Percentiles rank a stretch among this genome's conserved stretches.
Conservation (phyloP, 306 rosid species). For the Hippophae tibetana region DNA sequence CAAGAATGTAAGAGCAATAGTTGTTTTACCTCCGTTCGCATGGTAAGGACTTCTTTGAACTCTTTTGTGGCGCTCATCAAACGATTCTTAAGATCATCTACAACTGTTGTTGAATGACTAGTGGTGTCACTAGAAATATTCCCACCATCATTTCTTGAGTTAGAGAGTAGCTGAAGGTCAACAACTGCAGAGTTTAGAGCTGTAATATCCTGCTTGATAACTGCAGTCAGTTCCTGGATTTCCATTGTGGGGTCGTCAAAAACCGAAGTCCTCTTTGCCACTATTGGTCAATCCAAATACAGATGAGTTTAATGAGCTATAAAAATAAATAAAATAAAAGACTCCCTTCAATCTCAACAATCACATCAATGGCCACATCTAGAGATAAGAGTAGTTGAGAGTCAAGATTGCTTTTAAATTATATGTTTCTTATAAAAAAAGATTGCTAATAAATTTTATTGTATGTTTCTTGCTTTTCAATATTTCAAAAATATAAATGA, state of each 20-base stretch:
- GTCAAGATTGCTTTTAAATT: too few relatives aligned
- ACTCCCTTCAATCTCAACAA: background rate
- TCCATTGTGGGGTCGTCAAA: slow-evolving; percentile 88
- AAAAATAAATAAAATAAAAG: too few relatives aligned
- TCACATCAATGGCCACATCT: background rate
- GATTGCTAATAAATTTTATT: too few relatives aligned
- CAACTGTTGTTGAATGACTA: slow-evolving; percentile 86
- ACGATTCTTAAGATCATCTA: slow-evolving; percentile 85
- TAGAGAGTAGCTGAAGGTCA: slow-evolving; percentile 65
- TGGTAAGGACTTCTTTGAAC: slow-evolving; percentile 92
- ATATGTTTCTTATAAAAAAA: too few relatives aligned
- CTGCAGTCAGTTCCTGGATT: slow-evolving; percentile 83
- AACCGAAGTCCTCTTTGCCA: slow-evolving; percentile 92
- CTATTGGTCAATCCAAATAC: slow-evolving; percentile 27
- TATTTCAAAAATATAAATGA: too few relatives aligned
- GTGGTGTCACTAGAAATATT: slow-evolving; percentile 73
- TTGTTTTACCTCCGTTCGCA: slow-evolving; percentile 73
- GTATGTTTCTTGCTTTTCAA: too few relatives aligned
- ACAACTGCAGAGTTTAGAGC: slow-evolving; percentile 91
- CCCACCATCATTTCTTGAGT: slow-evolving; percentile 60
- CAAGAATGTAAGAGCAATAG: slow-evolving; percentile 4
- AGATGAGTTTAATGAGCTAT: slow-evolving; percentile 2
- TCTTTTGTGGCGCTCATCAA: slow-evolving; percentile 89
- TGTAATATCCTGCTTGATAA: slow-evolving; percentile 88
- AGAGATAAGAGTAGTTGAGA: too few relatives aligned